phyloP scores from a whole-genome alignment of 495 filamentous ascomycete species.

The Aspergillus diversus region DNA sequence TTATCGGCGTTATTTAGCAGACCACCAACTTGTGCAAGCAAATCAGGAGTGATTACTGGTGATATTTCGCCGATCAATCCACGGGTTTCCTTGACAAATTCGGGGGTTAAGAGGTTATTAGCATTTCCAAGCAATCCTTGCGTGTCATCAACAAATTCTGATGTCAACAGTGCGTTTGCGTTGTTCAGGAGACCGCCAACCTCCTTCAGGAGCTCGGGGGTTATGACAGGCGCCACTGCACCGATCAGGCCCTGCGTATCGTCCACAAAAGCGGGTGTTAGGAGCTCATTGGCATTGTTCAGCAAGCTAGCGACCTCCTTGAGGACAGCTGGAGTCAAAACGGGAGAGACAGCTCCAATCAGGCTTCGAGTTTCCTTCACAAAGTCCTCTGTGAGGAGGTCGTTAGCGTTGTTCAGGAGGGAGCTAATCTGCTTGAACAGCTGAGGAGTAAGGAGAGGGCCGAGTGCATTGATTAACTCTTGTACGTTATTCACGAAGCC shows the following conservation, averaged over 20 bases:
- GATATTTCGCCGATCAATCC: slow-evolving; percentile 43
- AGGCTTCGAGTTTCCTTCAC: slow-evolving; percentile 41
- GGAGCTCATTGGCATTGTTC: slow-evolving; percentile 38
- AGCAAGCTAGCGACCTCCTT: slow-evolving; percentile 43
- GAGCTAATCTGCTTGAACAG: slow-evolving; percentile 43
- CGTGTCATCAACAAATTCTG: slow-evolving; percentile 45
- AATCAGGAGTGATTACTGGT: slow-evolving; percentile 39
- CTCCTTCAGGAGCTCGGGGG: slow-evolving; percentile 26
- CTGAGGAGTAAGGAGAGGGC: slow-evolving; percentile 38
- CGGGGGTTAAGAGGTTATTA: slow-evolving; percentile 41
- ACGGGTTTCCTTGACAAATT: slow-evolving; percentile 42
- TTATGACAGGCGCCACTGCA: slow-evolving; percentile 36
- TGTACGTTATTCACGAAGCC: slow-evolving; percentile 46
- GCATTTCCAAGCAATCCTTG: slow-evolving; percentile 45
- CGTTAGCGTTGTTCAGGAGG: slow-evolving; percentile 44
- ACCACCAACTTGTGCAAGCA: slow-evolving; percentile 42
- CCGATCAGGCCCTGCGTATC: slow-evolving; percentile 40
- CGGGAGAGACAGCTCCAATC: slow-evolving; percentile 31
- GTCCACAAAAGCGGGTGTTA: slow-evolving; percentile 47
- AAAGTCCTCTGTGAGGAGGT: slow-evolving; percentile 32
- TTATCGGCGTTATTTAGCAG: slow-evolving; percentile 33
- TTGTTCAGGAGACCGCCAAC: slow-evolving; percentile 39
- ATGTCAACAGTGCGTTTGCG: slow-evolving; percentile 43
- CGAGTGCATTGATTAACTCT: slow-evolving; percentile 26
- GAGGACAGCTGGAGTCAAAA: slow-evolving; percentile 42